Base-by-base conservation (phyloP, 345 rosid species). In the Zanthoxylum bungeanum region DNA sequence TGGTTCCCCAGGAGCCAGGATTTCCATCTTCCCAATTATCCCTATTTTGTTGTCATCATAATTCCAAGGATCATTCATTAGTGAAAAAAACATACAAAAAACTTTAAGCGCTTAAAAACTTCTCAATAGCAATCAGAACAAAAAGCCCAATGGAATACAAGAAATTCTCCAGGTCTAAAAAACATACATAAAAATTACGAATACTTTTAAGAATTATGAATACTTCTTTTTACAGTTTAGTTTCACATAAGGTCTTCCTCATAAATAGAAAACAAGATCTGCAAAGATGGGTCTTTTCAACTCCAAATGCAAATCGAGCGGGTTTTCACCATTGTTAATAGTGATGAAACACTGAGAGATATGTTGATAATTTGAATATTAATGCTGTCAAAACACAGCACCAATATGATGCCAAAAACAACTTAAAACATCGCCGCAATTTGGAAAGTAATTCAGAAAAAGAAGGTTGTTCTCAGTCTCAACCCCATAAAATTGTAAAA, bases 21-120 rank as follows among this genome's bases (percentile, higher is more conserved):
- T 94, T 94, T 30, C 89, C 95, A n/a, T 90, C 98, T 82, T 94
- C 98, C 92, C 97, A 90, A 64, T 87, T 89, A 77, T 91, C 96
- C 88, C 97, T 94, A 62, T 57, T 73, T 75, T 72, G n/a, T 70
- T 55, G 0, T 53, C 25, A 42, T 19, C 31, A 66, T 27, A 63
- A 63, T 6, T 42, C 44, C 71, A 60, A 57, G 6, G 44, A 47
- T 25, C 68, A 49, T 11, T 63, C 49, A 55, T 72, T 25, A 56
- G 50, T 36, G 4, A 65, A 25, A 61, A 31, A 46, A 12, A 21
- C 1, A 57, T 28, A n/a, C 34, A 52, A 24, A 69, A 57, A 51
- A 52, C 36, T 64, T 46, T 64, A 17, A 46, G 50, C 24, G 11
- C 50, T 39, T 19, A 62, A 39, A 53, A 27, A 37, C 30, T 19